Percentiles rank a stretch among this genome's conserved stretches.
phyloP scores from a whole-genome alignment of 2,329 filamentous ascomycete genomes.

The Sporothrix curviconia region DNA sequence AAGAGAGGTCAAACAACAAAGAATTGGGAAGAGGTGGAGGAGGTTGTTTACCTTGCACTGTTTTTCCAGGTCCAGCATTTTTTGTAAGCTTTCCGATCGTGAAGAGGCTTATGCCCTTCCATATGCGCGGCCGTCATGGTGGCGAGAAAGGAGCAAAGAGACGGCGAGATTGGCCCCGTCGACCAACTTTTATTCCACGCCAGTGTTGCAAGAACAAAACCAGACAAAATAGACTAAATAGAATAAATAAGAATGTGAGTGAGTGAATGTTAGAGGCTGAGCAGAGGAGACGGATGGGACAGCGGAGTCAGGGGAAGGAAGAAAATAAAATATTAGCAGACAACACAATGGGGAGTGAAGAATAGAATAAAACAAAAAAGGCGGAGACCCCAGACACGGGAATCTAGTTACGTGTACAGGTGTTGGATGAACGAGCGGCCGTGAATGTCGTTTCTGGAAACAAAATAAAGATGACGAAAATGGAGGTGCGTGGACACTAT shows the following conservation, averaged over 20 bases:
- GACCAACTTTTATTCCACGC: not conserved
- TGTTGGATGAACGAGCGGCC: slow-evolving; percentile 5
- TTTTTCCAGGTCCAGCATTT: slow-evolving; percentile 55
- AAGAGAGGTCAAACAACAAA: no score
- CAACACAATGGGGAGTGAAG: no score
- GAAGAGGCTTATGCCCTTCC: slow-evolving; percentile 8
- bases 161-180: slow-evolving; percentile 4
- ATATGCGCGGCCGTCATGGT: slow-evolving; percentile 15
- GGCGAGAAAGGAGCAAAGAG: not conserved
- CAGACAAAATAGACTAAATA: not conserved
- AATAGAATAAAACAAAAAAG: not conserved
- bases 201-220: not conserved
- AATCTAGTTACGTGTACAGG: slow-evolving; percentile 6
- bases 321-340: not conserved
- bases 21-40: not conserved
- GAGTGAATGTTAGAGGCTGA: not conserved
- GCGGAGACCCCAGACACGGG: slow-evolving; percentile 6
- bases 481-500: not conserved
- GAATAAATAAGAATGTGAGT: slow-evolving; percentile 1
- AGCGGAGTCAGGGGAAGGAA: not conserved
- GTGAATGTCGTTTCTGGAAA: not conserved
- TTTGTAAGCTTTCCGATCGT: slow-evolving; percentile 46
- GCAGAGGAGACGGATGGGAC: not conserved
- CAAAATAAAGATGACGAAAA: not conserved
- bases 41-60: slow-evolving; percentile 44